A percentile compares a stretch with the other conserved stretches of the same genome.
Conservation (phyloP, 78 protist species). For the Dictyostelium firmibasis region DNA sequence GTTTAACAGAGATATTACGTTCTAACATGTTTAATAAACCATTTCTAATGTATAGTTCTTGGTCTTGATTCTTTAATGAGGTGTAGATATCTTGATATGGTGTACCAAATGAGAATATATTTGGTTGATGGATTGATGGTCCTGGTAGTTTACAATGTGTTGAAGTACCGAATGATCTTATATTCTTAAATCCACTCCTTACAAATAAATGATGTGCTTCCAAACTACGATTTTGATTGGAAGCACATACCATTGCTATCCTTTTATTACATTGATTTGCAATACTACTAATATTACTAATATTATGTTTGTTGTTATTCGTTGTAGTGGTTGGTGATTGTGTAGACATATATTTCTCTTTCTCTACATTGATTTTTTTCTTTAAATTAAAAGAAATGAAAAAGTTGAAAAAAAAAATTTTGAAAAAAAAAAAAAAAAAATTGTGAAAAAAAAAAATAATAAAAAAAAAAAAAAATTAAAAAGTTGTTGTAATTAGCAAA, state of each 20-base stretch:
- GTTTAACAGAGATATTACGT: slow-evolving; percentile 74
- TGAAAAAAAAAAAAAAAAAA: too few species aligned
- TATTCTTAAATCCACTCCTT: slow-evolving; percentile 8
- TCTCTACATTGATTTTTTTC: too few species aligned
- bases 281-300: not conserved
- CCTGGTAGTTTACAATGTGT: slow-evolving; percentile 80
- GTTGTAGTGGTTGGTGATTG: not conserved
- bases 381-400: too few species aligned
- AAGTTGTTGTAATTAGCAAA: too few species aligned
- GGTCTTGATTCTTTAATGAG: slow-evolving; percentile 32
- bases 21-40: slow-evolving; percentile 90
- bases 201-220: slow-evolving; percentile 78
- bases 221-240: slow-evolving; percentile 80
- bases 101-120: slow-evolving; percentile 86
- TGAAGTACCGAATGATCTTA: slow-evolving; percentile 85
- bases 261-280: not conserved
- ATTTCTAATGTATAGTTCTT: slow-evolving; percentile 70
- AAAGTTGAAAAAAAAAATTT: too few species aligned
- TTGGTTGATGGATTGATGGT: slow-evolving; percentile 75
- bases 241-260: slow-evolving; percentile 87
- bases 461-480: too few species aligned
- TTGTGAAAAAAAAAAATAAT: too few species aligned
- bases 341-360: not conserved
- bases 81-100: slow-evolving; percentile 73
- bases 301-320: too few species aligned